Conservation (phyloP, 148 eudicot species). For the Rhododendron williamsianum region DNA sequence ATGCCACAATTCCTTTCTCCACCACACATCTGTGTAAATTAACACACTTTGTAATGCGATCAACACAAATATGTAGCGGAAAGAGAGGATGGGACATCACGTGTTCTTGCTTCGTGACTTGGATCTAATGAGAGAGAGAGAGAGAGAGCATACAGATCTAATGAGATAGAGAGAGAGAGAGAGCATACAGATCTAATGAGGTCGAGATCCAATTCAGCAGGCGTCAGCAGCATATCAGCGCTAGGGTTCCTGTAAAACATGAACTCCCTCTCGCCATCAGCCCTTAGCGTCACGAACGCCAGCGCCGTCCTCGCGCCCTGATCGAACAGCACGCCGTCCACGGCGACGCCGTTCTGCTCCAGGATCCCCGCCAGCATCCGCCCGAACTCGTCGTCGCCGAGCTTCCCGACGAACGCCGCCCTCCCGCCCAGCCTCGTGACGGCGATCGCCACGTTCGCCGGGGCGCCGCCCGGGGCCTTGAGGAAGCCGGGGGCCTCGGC, state of each 20-base stretch:
- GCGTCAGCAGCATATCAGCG: conserved; percentile 75
- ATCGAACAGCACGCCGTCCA: conserved; percentile 57
- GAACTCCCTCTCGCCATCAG: conserved; percentile 81
- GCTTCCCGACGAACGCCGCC: conserved; percentile 75
- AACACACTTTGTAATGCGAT: no score
- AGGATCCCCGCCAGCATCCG: conserved; percentile 73
- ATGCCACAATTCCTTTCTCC: no score
- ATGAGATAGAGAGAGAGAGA: not conserved
- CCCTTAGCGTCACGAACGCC: conserved; percentile 66
- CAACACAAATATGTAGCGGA: no score
- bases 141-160: conserved; percentile 13
- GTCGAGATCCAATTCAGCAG: conserved; percentile 71
- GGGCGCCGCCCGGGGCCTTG: conserved; percentile 89
- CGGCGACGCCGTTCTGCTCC: conserved; percentile 55
- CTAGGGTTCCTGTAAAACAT: conserved; percentile 92
- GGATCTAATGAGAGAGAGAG: not conserved
- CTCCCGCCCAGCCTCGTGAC: conserved; percentile 65
- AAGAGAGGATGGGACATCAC: no score
- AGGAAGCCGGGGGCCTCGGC: conserved; percentile 85
- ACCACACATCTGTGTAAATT: no score
- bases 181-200: conserved; percentile 60
- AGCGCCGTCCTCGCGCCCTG: conserved; percentile 76
- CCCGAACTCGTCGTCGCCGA: conserved; percentile 87
- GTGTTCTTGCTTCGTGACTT: no score
- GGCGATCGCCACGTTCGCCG: conserved; percentile 89